Conservation (phyloP, 257 asterid genomes). For the Ballota nigra region DNA sequence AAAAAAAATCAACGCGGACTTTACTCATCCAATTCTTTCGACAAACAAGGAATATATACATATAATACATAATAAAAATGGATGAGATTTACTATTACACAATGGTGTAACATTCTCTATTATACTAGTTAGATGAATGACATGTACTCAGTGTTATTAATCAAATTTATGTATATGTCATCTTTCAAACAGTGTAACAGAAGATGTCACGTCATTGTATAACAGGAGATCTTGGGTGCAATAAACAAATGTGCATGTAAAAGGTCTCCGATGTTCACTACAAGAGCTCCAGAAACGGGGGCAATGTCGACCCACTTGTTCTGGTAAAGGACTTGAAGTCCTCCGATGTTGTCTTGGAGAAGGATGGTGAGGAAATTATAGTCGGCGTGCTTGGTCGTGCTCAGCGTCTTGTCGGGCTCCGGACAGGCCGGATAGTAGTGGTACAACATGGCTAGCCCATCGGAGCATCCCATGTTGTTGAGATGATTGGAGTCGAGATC, state of each 20-base stretch:
- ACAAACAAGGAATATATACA: not conserved
- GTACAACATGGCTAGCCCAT: constrained; percentile 34
- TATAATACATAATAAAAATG: no score
- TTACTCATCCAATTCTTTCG: not conserved
- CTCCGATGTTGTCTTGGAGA: constrained; percentile 45
- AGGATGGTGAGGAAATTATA: constrained; percentile 43
- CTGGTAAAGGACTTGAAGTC: constrained; percentile 45
- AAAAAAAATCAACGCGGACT: not conserved
- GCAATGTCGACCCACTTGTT: constrained; percentile 47
- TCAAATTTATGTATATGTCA: no score
- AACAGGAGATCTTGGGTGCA: no score
- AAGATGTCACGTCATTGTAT: no score
- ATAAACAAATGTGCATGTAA: constrained; percentile 43
- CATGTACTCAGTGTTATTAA: no score
- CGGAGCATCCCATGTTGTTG: constrained; percentile 30
- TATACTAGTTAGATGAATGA: no score
- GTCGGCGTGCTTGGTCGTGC: constrained; percentile 40
- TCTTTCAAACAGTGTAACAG: no score
- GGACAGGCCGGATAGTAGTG: constrained; percentile 58
- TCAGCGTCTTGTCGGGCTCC: constrained; percentile 40
- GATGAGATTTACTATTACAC: no score
- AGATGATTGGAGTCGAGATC: constrained; percentile 28
- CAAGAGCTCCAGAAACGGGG: constrained; percentile 42
- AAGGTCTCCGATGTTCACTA: constrained; percentile 41
- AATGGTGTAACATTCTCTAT: no score